Conservation (phyloP, 1,284 basidiomycete genomes). For the Cutaneotrichosporon dermatis region DNA sequence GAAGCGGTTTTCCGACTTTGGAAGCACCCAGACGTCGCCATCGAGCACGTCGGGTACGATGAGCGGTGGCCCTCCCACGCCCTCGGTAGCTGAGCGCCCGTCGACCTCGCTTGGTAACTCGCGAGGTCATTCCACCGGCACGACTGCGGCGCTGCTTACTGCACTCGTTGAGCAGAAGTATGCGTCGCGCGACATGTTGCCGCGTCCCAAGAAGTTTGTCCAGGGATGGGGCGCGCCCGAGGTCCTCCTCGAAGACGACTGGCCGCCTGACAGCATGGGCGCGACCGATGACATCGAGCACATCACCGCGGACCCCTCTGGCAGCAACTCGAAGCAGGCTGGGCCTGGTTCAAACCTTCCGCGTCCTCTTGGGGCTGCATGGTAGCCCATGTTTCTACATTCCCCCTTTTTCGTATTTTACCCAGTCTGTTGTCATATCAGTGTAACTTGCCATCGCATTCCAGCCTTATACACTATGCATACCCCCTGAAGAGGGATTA, state of each 20-base stretch:
- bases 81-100: conserved; percentile 10
- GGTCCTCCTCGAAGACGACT: conserved; percentile 31
- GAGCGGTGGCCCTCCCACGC: conserved; percentile 3
- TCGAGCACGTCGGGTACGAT: not conserved
- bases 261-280: conserved; percentile 13
- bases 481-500: not conserved
- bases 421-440: conserved; percentile 4
- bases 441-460: not conserved
- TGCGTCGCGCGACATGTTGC: conserved; percentile 13
- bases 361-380: not conserved
- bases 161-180: conserved; percentile 23
- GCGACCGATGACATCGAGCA: not conserved
- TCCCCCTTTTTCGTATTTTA: not conserved
- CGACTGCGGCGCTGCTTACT: conserved; percentile 15
- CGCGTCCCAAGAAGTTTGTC: conserved; percentile 23
- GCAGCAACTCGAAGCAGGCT: not conserved
- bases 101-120: conserved; percentile 9
- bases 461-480: conserved; percentile 1
- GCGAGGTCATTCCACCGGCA: not conserved
- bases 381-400: not conserved
- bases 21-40: not conserved
- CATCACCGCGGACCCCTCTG: too few relatives aligned
- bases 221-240: conserved; percentile 39
- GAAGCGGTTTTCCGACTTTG: conserved; percentile 1
- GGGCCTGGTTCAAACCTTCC: not conserved